Base-by-base conservation (phyloP, 1,284 basidiomycete species). In the Rhodofomes roseus region DNA sequence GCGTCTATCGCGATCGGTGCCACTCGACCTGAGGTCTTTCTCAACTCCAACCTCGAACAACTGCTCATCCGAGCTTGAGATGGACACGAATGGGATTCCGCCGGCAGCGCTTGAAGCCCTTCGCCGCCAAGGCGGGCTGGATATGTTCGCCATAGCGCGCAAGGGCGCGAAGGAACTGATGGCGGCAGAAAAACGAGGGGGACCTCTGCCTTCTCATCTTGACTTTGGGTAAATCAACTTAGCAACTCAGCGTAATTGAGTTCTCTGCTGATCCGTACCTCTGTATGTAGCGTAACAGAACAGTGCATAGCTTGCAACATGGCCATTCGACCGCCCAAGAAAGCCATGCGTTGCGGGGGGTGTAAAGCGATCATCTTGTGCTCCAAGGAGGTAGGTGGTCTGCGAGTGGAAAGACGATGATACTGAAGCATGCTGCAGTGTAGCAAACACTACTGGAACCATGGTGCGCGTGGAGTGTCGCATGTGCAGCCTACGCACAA, bases 301-400 rank as follows among this genome's bases (percentile, higher is more conserved):
- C 63, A 58, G 62, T 66, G 65, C 62, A 60, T 60, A 58, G 59
- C 61, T 60, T 61, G 61, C 56, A 37, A 34, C 40, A 52, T 23
- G 54, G 55, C 56, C 7, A 51, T 51, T 12, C 50, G 31, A 12
- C 31, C 29, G 0, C 50, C 50, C 4, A 51, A 22, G 29, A 51
- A 51, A n/a, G 50, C 50, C 14, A 34, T 51, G 50, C 50, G 50
- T 11, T 51, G 50, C 31, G 20, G 50, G n/a, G 29, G 36, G 14
- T 51, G 50, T 23, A 51, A 51, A 51, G 50, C 50, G 9, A 25
- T 51, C 6, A 51, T 51, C 25, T 22, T 51, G 29, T 51, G 50
- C 29, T 51, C 50, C 1, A 51, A 51, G 25, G 50, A 51, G 34
- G 50, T 50, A 23, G 12, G 46, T 25, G 23, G 14, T 1, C 4